Evolutionary conservation across 2,329 filamentous ascomycete genomes (phyloP), one percentile per base, ranked within the genome.

Genomic region (Scytalidium sp.): DNA sequence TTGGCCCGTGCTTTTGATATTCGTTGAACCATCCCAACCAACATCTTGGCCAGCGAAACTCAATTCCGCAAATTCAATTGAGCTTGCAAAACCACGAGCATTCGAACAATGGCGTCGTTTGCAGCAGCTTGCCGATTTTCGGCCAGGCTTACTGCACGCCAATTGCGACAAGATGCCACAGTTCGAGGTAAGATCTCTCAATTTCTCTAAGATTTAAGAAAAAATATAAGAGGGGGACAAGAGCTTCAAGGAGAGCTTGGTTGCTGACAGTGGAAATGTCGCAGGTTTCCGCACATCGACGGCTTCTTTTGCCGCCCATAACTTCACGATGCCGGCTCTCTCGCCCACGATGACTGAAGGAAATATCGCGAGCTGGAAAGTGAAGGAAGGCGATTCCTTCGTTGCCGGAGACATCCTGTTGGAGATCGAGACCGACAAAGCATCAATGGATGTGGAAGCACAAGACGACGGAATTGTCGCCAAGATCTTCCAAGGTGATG

Each of bases 271-370:
- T 23, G 21, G 11, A 23, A 45, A 7, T 21, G n/a, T 15, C 32
- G 42, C 61, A 90, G 87, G 79, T 61, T 83, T 88, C 67, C 76
- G 79, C 58, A 81, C 84, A 40, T 82, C 81, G 49, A 71, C 83
- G 50, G 72, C 78, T 59, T 76, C 75, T 61, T 77, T 85, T 60
- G 90, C 87, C 45, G 90, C 90, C 20, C 86, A 91, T 57, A 94
- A 92, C 71, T 91, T 95, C 72, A 88, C 84, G 49, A 96, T 96
- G 91, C 90, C 90, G 21, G 90, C 90, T 39, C 80, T 96, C 56
- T 95, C 90, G 54, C 90, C 90, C 49, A 96, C 90, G 50, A 96
- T 96, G 90, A 96, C 90, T 55, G 90, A 96, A 71, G 90, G 90
- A 54, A 94, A 90, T 70, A 95, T 96, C 64, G 81, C 88, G 43